Evolutionary conservation across 2,329 filamentous ascomycete species (phyloP), one percentile per base, ranked within the genome.

Genomic region (Paraconiothyrium brasiliense): DNA sequence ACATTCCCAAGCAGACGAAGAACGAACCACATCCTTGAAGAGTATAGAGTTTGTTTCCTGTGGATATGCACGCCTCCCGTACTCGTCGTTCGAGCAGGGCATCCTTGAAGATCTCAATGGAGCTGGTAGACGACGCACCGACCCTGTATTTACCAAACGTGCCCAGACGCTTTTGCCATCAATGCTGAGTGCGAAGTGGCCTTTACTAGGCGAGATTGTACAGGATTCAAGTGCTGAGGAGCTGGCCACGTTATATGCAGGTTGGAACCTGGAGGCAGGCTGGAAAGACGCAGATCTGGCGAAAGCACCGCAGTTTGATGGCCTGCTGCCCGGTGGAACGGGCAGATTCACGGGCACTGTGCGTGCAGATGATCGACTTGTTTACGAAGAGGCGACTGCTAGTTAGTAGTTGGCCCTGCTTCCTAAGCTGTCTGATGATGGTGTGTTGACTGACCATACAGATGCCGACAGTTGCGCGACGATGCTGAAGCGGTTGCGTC

Each of bases 31-130:
- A 3, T 71, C 71, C 24, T 71, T 85, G 1, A 65, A 72, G 58
- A 72, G 73, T 14, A 75, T 90, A 34, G 80, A 82, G 0, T 84
- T 90, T 75, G 84, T 83, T 35, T 89, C 87, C 0, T 90, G 88
- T 70, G 88, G 88, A 54, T 90, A 90, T 67, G 85, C 84, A 37
- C 73, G 77, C 6, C 71, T 89, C 1, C 62, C 65, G 57, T 57
- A 68, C 58, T 44, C 63, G 32, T 3, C 60, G 0, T 74, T 79
- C 46, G 77, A 80, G 44, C 78, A 82, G 63, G 48, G 59, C 9
- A 67, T 61, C 16, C 62, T 82, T 22, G 76, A 79, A 9, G 57
- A 65, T n/a, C 57, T 52, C 16, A 59, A 63, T 34, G 56, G 37
- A 35, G 41, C 16, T 20, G 30, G 41, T 10, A 35, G 54, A 47